phyloP scores from a whole-genome alignment of 2,329 filamentous ascomycete genomes.

The Colletotrichum higginsianum region DNA sequence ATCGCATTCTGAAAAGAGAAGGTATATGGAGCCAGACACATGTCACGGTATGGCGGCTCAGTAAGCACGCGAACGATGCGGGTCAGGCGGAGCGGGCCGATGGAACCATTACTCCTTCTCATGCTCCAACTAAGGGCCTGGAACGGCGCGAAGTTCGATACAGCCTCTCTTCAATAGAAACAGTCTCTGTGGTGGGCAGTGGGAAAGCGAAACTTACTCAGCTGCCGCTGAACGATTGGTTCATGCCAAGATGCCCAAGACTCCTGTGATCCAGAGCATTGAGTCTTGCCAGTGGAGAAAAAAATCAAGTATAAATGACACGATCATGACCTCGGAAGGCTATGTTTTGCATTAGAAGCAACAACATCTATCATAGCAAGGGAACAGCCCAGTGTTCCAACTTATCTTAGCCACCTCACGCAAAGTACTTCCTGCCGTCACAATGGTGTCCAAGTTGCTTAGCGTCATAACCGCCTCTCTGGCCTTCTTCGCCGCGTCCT shows the following conservation, averaged over 20 bases:
- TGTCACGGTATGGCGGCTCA: neutral
- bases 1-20: no score
- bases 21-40: no score
- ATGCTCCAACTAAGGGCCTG: neutral
- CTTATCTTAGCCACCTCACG: neutral
- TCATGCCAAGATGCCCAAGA: no score
- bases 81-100: conserved; percentile 1
- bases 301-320: no score
- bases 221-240: no score
- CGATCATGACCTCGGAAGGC: no score
- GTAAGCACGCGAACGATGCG: neutral
- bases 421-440: neutral
- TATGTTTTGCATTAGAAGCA: neutral
- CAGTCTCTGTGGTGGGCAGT: neutral
- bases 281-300: no score
- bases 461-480: neutral
- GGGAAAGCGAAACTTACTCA: no score
- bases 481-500: neutral
- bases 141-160: neutral
- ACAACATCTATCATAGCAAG: neutral
- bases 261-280: no score
- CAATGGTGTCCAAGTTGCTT: conserved; percentile 7
- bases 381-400: neutral
- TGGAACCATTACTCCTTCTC: neutral
- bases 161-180: neutral